phyloP scores from a whole-genome alignment of 176 grass and related monocot genomes.

The Areca catechu region DNA sequence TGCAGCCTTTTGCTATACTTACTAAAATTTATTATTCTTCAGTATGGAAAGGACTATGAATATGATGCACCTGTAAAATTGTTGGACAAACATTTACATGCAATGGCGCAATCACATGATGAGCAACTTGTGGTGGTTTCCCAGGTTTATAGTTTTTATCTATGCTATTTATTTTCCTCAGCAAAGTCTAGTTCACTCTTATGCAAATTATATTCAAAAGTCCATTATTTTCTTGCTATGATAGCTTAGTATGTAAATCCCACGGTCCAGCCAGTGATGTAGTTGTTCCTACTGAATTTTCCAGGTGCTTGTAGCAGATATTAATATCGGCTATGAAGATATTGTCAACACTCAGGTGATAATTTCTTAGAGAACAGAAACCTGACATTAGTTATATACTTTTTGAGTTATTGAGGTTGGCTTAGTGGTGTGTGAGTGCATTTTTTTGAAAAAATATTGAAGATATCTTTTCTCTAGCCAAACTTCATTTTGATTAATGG shows the following conservation, averaged over 20 bases:
- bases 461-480: no score
- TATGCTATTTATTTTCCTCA: neutral
- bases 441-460: neutral
- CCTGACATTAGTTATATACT: no score
- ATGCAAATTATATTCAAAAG: no score
- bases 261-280: no score
- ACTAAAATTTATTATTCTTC: neutral
- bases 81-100: slow-evolving; percentile 94
- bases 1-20: no score
- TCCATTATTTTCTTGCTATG: no score
- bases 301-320: slow-evolving; percentile 94
- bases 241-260: no score
- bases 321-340: slow-evolving; percentile 98
- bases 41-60: slow-evolving; percentile 99
- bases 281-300: neutral
- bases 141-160: slow-evolving; percentile 40
- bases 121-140: slow-evolving; percentile 91
- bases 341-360: slow-evolving; percentile 91
- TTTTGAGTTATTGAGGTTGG: no score
- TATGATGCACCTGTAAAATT: slow-evolving; percentile 93
- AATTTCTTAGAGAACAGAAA: no score
- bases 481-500: neutral
- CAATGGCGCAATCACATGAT: slow-evolving; percentile 75
- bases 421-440: neutral
- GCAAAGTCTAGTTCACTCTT: no score